These are phyloP conservation scores for Phytopythium helicoides DNA, from an alignment of 352 stramenopile species.

Conservation along the genomic window DNA sequence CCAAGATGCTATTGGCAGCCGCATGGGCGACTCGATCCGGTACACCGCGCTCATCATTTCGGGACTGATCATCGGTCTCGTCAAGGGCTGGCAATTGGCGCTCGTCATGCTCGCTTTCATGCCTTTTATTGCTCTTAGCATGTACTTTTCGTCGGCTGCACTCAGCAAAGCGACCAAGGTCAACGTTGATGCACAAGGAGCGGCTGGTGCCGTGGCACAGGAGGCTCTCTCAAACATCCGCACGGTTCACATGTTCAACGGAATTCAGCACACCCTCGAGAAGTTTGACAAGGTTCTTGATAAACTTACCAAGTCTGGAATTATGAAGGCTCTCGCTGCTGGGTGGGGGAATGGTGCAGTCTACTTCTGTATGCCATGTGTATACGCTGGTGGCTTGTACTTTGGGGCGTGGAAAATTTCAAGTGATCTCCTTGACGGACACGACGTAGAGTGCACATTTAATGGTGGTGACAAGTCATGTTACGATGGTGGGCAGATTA, in stretches of 20 bases:
- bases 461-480: conserved; percentile 13
- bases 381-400: conserved; percentile 55
- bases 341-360: conserved; percentile 40
- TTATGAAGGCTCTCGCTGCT: conserved; percentile 35
- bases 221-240: conserved; percentile 51
- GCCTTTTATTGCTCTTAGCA: conserved; percentile 29
- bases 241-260: conserved; percentile 62
- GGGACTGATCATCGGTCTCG: conserved; percentile 42
- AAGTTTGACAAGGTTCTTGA: conserved; percentile 43
- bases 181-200: conserved; percentile 25
- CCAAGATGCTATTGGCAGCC: conserved; percentile 41
- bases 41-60: conserved; percentile 29
- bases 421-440: conserved; percentile 24
- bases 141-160: conserved; percentile 15
- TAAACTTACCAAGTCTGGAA: conserved; percentile 17
- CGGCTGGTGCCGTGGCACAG: conserved; percentile 44
- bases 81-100: conserved; percentile 51
- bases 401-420: conserved; percentile 38
- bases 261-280: conserved; percentile 21
- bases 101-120: conserved; percentile 48
- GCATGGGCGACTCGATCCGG: conserved; percentile 38
- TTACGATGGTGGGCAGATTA: conserved; percentile 40
- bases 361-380: conserved; percentile 34
- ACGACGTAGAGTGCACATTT: conserved; percentile 12
- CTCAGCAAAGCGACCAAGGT: conserved; percentile 9